These are phyloP conservation scores for Coccinonectria pachysandricola DNA, from an alignment of 2,329 filamentous ascomycete species.

Conservation along the genomic window DNA sequence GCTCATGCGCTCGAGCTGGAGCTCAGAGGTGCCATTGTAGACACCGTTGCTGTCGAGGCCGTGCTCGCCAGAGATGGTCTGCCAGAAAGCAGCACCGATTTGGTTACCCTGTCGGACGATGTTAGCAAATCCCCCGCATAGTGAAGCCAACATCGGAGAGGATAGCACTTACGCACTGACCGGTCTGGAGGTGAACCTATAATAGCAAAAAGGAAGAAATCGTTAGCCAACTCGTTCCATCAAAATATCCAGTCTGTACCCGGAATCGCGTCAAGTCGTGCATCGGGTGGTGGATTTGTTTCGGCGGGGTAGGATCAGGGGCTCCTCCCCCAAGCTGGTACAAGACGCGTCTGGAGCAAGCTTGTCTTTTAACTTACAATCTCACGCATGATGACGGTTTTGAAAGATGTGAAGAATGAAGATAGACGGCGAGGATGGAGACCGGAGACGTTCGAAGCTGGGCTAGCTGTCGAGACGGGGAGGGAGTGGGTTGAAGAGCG, in stretches of 20 bases:
- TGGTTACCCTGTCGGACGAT: slow-evolving; percentile 75
- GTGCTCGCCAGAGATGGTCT: slow-evolving; percentile 81
- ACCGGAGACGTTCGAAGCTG: slow-evolving; percentile 22
- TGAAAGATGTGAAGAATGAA: slow-evolving; percentile 16
- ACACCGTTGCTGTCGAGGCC: slow-evolving; percentile 95
- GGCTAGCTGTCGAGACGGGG: slow-evolving; percentile 24
- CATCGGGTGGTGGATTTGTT: slow-evolving; percentile 13
- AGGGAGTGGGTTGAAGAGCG: slow-evolving; percentile 20
- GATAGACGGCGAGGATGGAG: slow-evolving; percentile 14
- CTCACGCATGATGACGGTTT: slow-evolving; percentile 51
- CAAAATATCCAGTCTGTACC: too few species aligned
- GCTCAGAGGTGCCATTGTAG: slow-evolving; percentile 97
- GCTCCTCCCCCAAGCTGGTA: slow-evolving; percentile 7
- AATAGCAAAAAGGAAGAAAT: slow-evolving; percentile 41
- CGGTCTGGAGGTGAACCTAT: slow-evolving; percentile 99
- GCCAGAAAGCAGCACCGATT: slow-evolving; percentile 99
- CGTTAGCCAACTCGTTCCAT: slow-evolving; percentile 42
- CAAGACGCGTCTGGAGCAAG: slow-evolving; percentile 5
- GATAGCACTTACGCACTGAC: slow-evolving; percentile 73
- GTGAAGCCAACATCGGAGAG: slow-evolving; percentile 3
- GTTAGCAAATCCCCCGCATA: slow-evolving; percentile 25
- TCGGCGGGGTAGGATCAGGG: slow-evolving; percentile 30
- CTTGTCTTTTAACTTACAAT: slow-evolving; percentile 41
- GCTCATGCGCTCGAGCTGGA: slow-evolving; percentile 99
- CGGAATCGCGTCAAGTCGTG: too few species aligned